A percentile compares a stretch with the other conserved stretches of the same genome.
These are phyloP conservation scores for Staphylotrichum longicolle DNA, from an alignment of 495 filamentous ascomycete species.

Conservation along the genomic window DNA sequence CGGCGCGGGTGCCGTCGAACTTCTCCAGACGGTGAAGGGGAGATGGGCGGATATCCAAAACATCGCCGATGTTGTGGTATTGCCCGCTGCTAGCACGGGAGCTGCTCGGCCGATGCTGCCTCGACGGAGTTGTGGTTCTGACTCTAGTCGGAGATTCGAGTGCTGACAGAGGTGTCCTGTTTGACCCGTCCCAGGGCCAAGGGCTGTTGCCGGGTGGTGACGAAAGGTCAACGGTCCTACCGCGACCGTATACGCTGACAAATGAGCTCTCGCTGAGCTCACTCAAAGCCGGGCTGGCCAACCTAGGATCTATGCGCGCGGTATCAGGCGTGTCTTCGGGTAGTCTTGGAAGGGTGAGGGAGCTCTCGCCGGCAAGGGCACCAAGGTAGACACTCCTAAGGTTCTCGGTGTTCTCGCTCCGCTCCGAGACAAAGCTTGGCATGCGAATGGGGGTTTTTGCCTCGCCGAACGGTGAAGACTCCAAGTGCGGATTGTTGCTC, in stretches of 20 bases:
- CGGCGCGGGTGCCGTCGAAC: slow-evolving; percentile 27
- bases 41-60: slow-evolving; percentile 38
- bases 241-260: slow-evolving; percentile 61
- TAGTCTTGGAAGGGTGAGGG: slow-evolving; percentile 40
- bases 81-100: slow-evolving; percentile 27
- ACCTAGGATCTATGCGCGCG: slow-evolving; percentile 30
- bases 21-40: slow-evolving; percentile 45
- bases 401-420: slow-evolving; percentile 60
- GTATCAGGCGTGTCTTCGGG: slow-evolving; percentile 39
- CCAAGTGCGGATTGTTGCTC: slow-evolving; percentile 22
- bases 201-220: slow-evolving; percentile 28
- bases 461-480: slow-evolving; percentile 22
- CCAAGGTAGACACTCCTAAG: slow-evolving; percentile 63
- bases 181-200: slow-evolving; percentile 32
- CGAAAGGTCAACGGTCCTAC: slow-evolving; percentile 27
- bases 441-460: slow-evolving; percentile 46
- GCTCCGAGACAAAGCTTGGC: slow-evolving; percentile 66
- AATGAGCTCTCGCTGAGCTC: slow-evolving; percentile 80
- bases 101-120: slow-evolving; percentile 20
- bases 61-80: slow-evolving; percentile 43
- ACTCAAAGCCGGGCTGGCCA: slow-evolving; percentile 66
- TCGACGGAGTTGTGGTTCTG: slow-evolving; percentile 18
- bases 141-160: slow-evolving; percentile 26
- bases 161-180: slow-evolving; percentile 17
- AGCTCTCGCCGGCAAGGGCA: slow-evolving; percentile 37